Evolutionary conservation across 352 stramenopile genomes (phyloP), one percentile per base, ranked within the genome.

Genomic region (Pythium scleroteichum): DNA sequence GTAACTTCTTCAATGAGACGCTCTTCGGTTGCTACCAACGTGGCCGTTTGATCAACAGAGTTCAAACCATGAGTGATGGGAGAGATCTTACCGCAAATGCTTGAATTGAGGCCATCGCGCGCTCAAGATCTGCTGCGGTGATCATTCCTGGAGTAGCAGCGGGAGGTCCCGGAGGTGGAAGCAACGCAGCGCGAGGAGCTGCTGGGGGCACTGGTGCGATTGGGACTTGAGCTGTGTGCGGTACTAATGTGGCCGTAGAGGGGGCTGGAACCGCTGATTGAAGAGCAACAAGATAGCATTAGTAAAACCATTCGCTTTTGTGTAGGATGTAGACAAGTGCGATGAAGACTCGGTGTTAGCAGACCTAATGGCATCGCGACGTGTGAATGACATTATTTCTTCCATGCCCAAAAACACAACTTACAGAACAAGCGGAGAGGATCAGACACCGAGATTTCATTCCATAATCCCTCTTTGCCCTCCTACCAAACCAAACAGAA

Each of bases 21-120:
- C 64, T 64, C 45, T 86, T 83, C n/a, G 71, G 81, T 68, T 84
- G 77, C 73, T 91, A 51, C 47, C 53, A 13, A 17, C 1, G 26
- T 53, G 23, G 26, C 33, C 17, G n/a, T n/a, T n/a, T n/a, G n/a
- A n/a, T n/a, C n/a, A n/a, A n/a, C n/a, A n/a, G n/a, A n/a, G n/a
- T n/a, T n/a, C n/a, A n/a, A n/a, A n/a, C n/a, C n/a, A n/a, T n/a
- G n/a, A n/a, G n/a, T n/a, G n/a, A n/a, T n/a, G n/a, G n/a, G n/a
- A n/a, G n/a, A n/a, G n/a, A n/a, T 10, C 66, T 33, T 53, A 92
- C 82, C 32, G 79, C 50, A 20, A 90, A 66, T 24, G 78, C 72
- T 45, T 94, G 79, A 39, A 94, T 82, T 50, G 81, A 84, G 26
- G 84, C 78, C 79, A 97, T 95, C 4, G 89, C 90, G 19, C 87